phyloP scores from a whole-genome alignment of 164 flowering plant species.

The Buxus sempervirens region DNA sequence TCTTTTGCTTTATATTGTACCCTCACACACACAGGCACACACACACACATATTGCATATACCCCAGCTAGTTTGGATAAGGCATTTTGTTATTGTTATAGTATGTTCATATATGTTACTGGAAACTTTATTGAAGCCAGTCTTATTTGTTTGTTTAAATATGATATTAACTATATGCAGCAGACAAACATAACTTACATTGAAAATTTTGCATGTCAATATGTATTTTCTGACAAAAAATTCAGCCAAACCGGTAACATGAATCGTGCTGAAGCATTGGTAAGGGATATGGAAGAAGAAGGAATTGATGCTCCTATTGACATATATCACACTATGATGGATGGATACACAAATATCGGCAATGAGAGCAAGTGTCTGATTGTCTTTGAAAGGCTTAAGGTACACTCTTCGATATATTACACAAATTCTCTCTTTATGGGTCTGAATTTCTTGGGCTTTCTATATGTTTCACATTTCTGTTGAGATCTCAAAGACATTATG shows the following conservation, averaged over 20 bases:
- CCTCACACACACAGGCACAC: no score
- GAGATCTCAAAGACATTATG: not conserved
- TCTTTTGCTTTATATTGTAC: no score
- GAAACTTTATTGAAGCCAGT: not conserved
- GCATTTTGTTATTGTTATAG: no score
- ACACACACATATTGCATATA: no score
- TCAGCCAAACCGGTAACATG: slow-evolving; percentile 84
- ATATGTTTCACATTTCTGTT: not conserved
- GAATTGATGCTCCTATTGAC: slow-evolving; percentile 88
- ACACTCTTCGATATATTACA: slow-evolving; percentile 7
- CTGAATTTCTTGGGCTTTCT: not conserved
- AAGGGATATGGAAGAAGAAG: slow-evolving; percentile 93
- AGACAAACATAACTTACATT: not conserved
- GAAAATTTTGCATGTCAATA: not conserved
- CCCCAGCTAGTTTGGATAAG: no score
- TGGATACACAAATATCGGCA: slow-evolving; percentile 80
- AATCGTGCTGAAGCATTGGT: slow-evolving; percentile 84
- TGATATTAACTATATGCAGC: no score
- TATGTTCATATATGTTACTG: no score
- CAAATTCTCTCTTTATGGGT: not conserved
- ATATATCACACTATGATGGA: slow-evolving; percentile 99
- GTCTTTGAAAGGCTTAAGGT: slow-evolving; percentile 94
- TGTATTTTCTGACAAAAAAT: slow-evolving; percentile 4
- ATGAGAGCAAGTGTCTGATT: slow-evolving; percentile 75
- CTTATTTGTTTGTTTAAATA: not conserved